Base-by-base conservation (phyloP, 1,139 yeast genomes). In the Blastobotrys serpentis region DNA sequence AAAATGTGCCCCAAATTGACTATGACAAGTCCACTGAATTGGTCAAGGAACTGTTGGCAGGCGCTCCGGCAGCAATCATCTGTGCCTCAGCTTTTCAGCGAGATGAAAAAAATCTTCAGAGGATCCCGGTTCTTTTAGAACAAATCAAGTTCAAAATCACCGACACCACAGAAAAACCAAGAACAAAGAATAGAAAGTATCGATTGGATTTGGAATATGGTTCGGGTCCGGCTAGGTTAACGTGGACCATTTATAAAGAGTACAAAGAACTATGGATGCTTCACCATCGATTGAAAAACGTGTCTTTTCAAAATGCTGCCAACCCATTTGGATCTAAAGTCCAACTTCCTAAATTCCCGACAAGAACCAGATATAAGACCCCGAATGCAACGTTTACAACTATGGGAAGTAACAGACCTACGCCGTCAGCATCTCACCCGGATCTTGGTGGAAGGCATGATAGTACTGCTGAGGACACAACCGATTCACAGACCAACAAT, bases 141-240 rank as follows among this genome's bases (percentile, higher is more conserved):
- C 78, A 89, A 63, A 65, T 92, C 41, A 86, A 89, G 11, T 73
- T 89, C 39, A 73, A 75, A 44, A 72, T 92, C 2, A 73, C 77
- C 47, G 88, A 79, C 55, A 70, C 74, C 11, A 74, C 83, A 3
- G 60, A 58, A 3, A 49, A 69, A 3, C 51, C 52, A 4, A 59
- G 62, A 48, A 74, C 77, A 2, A 77, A 74, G 53, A 78, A 78
- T 51, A 70, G 84, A 50, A 78, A 73, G 47, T 88, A 78, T 58
- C 74, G 77, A 52, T 54, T 92, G 17, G 86, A 84, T 50, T 71
- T 92, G 48, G 96, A 89, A 61, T 92, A 92, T 62, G 98, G 98
- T 1, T 81, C 89, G 16, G 96, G 96, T 0, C 79, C 81, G 3
- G 80, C 84, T 49, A 71, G 92, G 51, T 72, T 89, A 59, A 78